Evolutionary conservation across 495 filamentous ascomycete species (phyloP).

Genomic region (Penicillium mononematosum): DNA sequence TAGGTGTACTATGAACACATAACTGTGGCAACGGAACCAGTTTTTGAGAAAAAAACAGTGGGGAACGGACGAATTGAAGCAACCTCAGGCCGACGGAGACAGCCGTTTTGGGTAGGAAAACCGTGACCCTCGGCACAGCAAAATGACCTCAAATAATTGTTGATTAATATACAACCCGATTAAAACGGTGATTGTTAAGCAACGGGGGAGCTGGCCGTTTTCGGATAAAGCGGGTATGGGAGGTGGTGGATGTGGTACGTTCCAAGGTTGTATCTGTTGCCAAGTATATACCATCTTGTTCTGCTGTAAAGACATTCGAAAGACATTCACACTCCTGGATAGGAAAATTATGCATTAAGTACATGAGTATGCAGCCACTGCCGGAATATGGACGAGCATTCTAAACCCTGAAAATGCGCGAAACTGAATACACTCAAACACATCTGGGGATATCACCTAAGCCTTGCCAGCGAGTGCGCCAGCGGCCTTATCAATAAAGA

Average conservation of each 20-base stretch:
- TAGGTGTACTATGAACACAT: neutral
- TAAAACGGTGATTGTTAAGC: slow-evolving; percentile 8
- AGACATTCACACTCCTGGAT: neutral
- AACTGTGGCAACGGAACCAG: slow-evolving; percentile 12
- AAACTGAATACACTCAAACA: slow-evolving; percentile 1
- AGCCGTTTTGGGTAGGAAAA: slow-evolving; percentile 31
- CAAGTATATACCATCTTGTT: neutral
- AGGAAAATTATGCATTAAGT: slow-evolving; percentile 9
- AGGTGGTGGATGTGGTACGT: neutral
- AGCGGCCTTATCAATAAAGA: slow-evolving; percentile 35
- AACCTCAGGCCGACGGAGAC: slow-evolving; percentile 24
- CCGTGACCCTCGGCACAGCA: slow-evolving; percentile 16
- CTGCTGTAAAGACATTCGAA: neutral
- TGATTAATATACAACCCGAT: neutral
- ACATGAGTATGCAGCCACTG: slow-evolving; percentile 4
- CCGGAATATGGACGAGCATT: neutral
- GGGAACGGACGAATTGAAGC: slow-evolving; percentile 25
- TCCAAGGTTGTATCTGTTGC: too few relatives aligned
- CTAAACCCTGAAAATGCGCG: neutral
- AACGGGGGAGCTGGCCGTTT: slow-evolving; percentile 9
- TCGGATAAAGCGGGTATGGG: neutral
- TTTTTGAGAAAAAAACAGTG: slow-evolving; percentile 13
- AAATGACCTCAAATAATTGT: neutral
- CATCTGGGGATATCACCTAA: neutral
- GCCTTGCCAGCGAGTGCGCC: slow-evolving; percentile 16